Base-by-base conservation (phyloP, 768 basidiomycete genomes). In the Xerocomus spinulosus region DNA sequence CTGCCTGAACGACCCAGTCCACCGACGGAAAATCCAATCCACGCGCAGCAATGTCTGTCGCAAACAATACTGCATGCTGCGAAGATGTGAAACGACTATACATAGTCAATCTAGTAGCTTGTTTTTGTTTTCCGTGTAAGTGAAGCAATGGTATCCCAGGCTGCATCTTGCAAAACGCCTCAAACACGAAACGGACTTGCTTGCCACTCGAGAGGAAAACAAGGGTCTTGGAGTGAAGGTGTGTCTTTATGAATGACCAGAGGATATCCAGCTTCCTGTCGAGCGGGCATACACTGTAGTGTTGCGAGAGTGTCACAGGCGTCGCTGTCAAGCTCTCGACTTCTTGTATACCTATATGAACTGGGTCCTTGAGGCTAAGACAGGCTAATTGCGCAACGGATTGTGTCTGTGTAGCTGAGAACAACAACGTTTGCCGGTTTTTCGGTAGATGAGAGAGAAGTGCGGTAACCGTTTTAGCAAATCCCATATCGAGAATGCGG, bases 131-230 rank as follows among this genome's bases (percentile, higher is more conserved):
- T 28, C 95, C 95, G 59, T 98, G 93, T 8, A 99, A 70, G 62
- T 94, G 88, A 18, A 99, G 77, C n/a, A 99, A 75, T 4, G 95
- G 83, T 5, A 92, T 74, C 57, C 95, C 95, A 0, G 95, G 95
- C 53, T 95, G 95, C 75, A 99, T 82, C 66, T 86, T 86, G 71
- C 92, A 87, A 69, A 99, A 97, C 14, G 87, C 90, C 71, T 96
- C 94, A 61, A 87, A 97, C 7, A 87, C 85, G 67, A 97, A 98
- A 17, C 94, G 91, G 42, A 98, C 93, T 70, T 99, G 96, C 67
- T 97, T 98, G 66, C 92, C 88, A 52, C 85, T 87, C 20, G 93
- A 96, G 57, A 97, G 73, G 69, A 99, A 98, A 3, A 98, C 92
- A 30, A 99, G 83, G 6, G 80, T 80, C 69, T 99, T 99, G 60